Conservation (phyloP, 192 early-diverging fungal species). For the Diversispora eburnea region DNA sequence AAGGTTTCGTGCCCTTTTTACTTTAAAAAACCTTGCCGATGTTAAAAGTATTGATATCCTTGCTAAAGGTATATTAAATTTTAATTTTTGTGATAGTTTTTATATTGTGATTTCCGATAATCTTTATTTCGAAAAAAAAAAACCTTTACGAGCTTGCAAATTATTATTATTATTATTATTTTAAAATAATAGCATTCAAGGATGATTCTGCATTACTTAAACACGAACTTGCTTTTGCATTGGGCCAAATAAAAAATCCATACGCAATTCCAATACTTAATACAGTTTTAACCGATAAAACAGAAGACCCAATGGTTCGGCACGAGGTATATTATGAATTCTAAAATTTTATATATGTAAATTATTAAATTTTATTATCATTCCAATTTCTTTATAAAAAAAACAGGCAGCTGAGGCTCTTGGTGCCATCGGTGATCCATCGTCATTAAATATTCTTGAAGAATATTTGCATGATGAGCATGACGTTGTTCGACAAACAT, state of each 20-base stretch:
- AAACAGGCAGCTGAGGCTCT: constrained; percentile 86
- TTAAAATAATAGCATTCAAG: constrained; percentile 48
- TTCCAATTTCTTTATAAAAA: not conserved
- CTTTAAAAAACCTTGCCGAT: constrained; percentile 78
- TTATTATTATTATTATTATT: not conserved
- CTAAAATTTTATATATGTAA: not conserved
- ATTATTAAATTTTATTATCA: not conserved
- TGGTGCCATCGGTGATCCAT: constrained; percentile 80
- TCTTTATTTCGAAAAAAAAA: too few species aligned
- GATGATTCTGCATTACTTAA: constrained; percentile 87
- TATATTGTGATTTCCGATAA: not conserved
- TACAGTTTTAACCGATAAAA: constrained; percentile 60
- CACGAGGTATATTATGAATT: constrained; percentile 64
- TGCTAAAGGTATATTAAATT: constrained; percentile 53
- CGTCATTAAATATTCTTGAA: constrained; percentile 67
- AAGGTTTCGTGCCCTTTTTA: constrained; percentile 92
- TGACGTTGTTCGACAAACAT: constrained; percentile 80
- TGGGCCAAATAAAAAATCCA: constrained; percentile 91
- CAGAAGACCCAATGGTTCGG: constrained; percentile 90
- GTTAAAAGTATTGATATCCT: constrained; percentile 78
- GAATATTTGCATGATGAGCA: constrained; percentile 68
- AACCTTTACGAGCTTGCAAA: not conserved
- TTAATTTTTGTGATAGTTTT: not conserved
- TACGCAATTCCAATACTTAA: constrained; percentile 68
- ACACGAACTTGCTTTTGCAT: constrained; percentile 94